Evolutionary conservation across 768 basidiomycete species (phyloP), one percentile per base, ranked within the genome.

Genomic region (Tylopilus rubrobrunneus): DNA sequence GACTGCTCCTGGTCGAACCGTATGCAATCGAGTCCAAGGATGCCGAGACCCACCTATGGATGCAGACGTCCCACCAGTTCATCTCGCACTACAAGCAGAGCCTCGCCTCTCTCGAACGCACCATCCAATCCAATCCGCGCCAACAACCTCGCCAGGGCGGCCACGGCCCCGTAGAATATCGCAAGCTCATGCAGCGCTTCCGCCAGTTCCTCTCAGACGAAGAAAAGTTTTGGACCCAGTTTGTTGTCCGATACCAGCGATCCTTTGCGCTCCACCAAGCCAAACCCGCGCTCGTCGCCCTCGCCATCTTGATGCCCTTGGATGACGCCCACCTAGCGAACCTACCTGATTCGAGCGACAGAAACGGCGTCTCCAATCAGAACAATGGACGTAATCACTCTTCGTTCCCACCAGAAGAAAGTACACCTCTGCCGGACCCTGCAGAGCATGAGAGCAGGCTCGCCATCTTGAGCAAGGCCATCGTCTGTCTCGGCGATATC

Each of bases 401-500:
- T 64, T 81, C 78, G 53, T 88, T 89, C 61, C 87, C 86, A 21
- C 73, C 79, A 1, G 82, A 86, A 47, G 79, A 81, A 48, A 59
- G 64, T 36, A 65, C 75, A 37, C 79, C 78, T 9, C 39, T 72
- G 11, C 77, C 76, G 28, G 54, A 56, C 29, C 57, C 61, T 41
- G 56, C 56, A 12, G 56, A 67, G 34, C 81, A 81, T 48, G 79
- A 81, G 52, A 76, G 76, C 55, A 81, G 85, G 52, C 74, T 95
- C n/a, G 80, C 83, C 10, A 84, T 90, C 42, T 73, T 94, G 41
- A 88, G 86, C 73, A 97, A 96, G 73, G 85, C 88, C 8, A 74
- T 99, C 50, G 85, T 98, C 19, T 96, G 89, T 68, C 79, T 95
- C 9, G 97, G 97, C 11, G 97, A 99, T 64, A 86, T 99, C 45